Base-by-base conservation (phyloP, 2,329 filamentous ascomycete genomes). In the Apiospora kogelbergensis region DNA sequence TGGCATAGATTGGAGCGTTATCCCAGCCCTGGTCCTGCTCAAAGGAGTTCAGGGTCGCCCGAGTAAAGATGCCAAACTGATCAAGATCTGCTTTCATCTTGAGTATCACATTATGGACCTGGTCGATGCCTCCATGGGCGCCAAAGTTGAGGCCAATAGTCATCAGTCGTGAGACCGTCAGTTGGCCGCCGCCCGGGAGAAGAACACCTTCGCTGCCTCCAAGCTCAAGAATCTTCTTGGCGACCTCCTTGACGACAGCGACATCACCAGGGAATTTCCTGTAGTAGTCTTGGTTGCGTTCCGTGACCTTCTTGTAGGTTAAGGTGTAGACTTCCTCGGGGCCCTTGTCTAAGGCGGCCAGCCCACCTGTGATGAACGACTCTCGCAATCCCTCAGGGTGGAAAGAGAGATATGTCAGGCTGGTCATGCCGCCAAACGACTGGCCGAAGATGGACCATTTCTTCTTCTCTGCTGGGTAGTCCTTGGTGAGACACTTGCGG, bases 381-480 rank as follows among this genome's bases (percentile, higher is more conserved):
- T 98, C 95, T 40, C 90, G 89, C 30, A 98, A 81, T 0, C 92
- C 92, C 68, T 94, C 87, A 0, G 93, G 93, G 74, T 88, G 90
- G 78, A 93, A 90, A 2, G 92, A 96, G 20, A 98, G 86, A 79
- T 98, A 98, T 9, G 92, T 95, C 42, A 94, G 84, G 64, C 86
- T 87, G 76, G 94, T 93, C 80, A 97, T 98, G 0, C 95, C 95
- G 46, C 95, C 95, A 79, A 97, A 98, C 20, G 91, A 95, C 81
- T 98, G 95, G 10, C 95, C 95, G 71, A 97, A 91, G 40, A 96
- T 87, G 69, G 90, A 92, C 95, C 95, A 98, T 77, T 91, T 90
- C 78, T 90, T 88, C 77, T 92, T 90, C 64, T 91, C 88, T 26
- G 87, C 83, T 0, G 92, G 89, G 74, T 90, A 92, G 66, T 90